Conservation (phyloP, 2,329 filamentous ascomycete species). For the Xylariales sp. region DNA sequence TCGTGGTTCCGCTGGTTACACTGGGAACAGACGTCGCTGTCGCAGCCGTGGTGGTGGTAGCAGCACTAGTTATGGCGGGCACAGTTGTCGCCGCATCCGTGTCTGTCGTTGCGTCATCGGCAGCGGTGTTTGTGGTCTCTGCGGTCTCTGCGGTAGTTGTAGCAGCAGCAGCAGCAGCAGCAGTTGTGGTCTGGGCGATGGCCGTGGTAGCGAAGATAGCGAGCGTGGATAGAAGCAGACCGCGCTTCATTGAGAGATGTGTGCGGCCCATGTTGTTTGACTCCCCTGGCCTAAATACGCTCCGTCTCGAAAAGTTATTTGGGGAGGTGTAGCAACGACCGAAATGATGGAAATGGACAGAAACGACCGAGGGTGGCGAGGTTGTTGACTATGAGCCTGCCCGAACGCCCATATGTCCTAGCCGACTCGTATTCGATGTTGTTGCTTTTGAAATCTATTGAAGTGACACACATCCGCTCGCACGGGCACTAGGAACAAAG, state of each 20-base stretch:
- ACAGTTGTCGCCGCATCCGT: constrained; percentile 10
- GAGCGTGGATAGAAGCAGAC: constrained; percentile 12
- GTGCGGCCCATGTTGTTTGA: constrained; percentile 6
- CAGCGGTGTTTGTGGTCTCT: constrained; percentile 9
- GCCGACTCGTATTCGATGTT: no score
- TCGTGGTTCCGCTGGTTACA: constrained; percentile 1
- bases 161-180: constrained; percentile 6
- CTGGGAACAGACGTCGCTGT: background rate
- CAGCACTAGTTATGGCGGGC: constrained; percentile 2
- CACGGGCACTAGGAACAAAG: no score
- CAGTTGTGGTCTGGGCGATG: constrained; percentile 11
- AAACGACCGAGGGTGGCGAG: no score
- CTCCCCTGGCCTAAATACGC: no score
- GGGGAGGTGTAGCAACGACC: no score
- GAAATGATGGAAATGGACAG: no score
- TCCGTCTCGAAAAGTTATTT: no score
- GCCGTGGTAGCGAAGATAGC: constrained; percentile 11
- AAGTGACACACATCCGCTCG: no score
- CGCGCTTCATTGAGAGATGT: constrained; percentile 9
- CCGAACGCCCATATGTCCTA: no score
- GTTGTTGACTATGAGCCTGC: no score
- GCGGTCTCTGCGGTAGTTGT: constrained; percentile 12
- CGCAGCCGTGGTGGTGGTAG: constrained; percentile 1
- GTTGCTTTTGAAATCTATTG: no score
- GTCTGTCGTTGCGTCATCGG: constrained; percentile 9